Evolutionary conservation across 75 land plant genomes (phyloP).

Genomic region (Cunninghamia lanceolata): DNA sequence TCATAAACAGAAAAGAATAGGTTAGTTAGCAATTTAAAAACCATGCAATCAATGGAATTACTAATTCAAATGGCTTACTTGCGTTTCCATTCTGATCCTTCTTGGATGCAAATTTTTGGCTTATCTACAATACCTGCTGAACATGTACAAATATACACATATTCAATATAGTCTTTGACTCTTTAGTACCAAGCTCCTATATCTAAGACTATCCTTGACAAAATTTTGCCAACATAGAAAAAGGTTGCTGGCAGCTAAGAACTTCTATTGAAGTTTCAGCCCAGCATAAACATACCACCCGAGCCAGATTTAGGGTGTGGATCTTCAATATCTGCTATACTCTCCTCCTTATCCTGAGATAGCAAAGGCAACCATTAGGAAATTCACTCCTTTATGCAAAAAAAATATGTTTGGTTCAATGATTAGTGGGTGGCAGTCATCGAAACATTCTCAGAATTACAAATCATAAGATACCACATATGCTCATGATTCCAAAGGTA

Average conservation of each 20-base stretch:
- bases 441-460: not conserved
- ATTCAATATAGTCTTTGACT: not conserved
- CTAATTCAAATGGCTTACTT: slow-evolving; percentile 34
- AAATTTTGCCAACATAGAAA: not conserved
- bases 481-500: not conserved
- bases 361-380: not conserved
- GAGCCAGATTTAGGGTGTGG: slow-evolving; percentile 24
- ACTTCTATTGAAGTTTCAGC: not conserved
- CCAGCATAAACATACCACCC: slow-evolving; percentile 10
- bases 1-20: not conserved
- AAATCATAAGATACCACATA: not conserved
- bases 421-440: not conserved
- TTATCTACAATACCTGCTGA: slow-evolving; percentile 11
- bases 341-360: slow-evolving; percentile 30
- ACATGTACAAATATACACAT: slow-evolving; percentile 1
- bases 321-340: slow-evolving; percentile 29
- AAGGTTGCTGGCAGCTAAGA: not conserved
- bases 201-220: not conserved
- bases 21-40: not conserved
- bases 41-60: not conserved
- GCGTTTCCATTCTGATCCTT: slow-evolving; percentile 46
- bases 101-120: slow-evolving; percentile 15
- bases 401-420: not conserved
- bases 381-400: not conserved
- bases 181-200: not conserved